phyloP scores from a whole-genome alignment of 2,329 filamentous ascomycete species.

The Calcarisporium arbuscula region DNA sequence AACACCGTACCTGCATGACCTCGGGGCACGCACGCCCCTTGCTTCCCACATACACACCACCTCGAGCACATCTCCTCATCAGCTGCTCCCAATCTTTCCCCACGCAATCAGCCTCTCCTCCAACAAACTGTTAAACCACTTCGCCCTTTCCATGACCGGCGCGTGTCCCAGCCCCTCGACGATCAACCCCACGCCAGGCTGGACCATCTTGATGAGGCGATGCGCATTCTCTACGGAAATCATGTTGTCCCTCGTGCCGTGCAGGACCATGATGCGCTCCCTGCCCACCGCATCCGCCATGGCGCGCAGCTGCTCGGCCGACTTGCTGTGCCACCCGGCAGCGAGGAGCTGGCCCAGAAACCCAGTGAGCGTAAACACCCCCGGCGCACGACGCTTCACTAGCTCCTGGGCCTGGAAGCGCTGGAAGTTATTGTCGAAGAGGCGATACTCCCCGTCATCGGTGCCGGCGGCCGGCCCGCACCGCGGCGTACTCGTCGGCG shows the following conservation, averaged over 20 bases:
- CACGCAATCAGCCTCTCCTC: conserved; percentile 49
- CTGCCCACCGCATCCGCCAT: conserved; percentile 65
- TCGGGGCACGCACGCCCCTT: too few relatives aligned
- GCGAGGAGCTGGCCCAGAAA: conserved; percentile 75
- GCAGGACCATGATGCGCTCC: conserved; percentile 68
- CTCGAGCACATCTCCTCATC: too few relatives aligned
- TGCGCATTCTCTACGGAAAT: conserved; percentile 64
- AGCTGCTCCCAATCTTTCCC: conserved; percentile 36
- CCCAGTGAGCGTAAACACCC: conserved; percentile 56
- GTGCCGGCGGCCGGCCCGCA: conserved; percentile 24
- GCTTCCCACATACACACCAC: too few relatives aligned
- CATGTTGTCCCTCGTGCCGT: conserved; percentile 74
- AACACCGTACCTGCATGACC: too few relatives aligned
- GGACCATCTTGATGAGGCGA: conserved; percentile 58
- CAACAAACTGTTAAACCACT: conserved; percentile 62
- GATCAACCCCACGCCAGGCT: conserved; percentile 55
- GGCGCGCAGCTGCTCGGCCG: conserved; percentile 52
- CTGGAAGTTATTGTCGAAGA: conserved; percentile 71
- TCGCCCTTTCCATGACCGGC: conserved; percentile 61
- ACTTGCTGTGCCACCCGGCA: conserved; percentile 75
- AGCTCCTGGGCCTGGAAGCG: conserved; percentile 77
- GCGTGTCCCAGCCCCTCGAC: conserved; percentile 72
- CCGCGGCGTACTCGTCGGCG: conserved; percentile 31
- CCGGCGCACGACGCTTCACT: conserved; percentile 57
- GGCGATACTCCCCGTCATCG: conserved; percentile 33